Conservation (phyloP, 2,329 filamentous ascomycete genomes). For the Davidsoniella virescens region DNA sequence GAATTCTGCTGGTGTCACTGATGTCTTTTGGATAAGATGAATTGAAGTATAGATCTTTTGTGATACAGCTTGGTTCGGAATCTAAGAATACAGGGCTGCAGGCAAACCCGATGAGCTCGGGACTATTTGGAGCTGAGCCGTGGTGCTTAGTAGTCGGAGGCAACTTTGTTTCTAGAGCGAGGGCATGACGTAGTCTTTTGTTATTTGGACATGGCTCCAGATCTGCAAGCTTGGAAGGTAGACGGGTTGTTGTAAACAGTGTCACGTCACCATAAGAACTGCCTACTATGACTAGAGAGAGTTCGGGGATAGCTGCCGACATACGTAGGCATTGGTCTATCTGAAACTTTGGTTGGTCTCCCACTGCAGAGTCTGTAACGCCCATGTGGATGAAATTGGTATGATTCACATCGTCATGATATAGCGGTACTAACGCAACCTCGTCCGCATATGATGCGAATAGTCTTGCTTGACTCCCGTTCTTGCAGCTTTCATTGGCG, state of each 20-base stretch:
- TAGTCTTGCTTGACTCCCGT: no score
- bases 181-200: conserved; percentile 20
- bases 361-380: no score
- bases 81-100: no score
- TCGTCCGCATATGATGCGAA: neutral
- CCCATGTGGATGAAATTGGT: no score
- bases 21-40: no score
- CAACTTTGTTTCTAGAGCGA: conserved; percentile 38
- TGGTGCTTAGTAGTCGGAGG: conserved; percentile 18
- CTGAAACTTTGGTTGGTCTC: no score
- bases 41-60: no score
- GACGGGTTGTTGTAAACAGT: conserved; percentile 37
- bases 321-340: neutral
- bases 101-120: no score
- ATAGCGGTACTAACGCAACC: conserved; percentile 6
- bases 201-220: no score
- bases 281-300: conserved; percentile 52
- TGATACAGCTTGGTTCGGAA: neutral
- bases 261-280: conserved; percentile 50
- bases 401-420: neutral
- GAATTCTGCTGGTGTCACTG: no score
- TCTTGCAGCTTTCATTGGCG: no score
- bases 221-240: neutral
- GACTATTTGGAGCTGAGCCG: neutral
- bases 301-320: conserved; percentile 41